These are phyloP conservation scores for Calonectria henricotiae DNA, from an alignment of 2,329 filamentous ascomycete species.

Conservation along the genomic window DNA sequence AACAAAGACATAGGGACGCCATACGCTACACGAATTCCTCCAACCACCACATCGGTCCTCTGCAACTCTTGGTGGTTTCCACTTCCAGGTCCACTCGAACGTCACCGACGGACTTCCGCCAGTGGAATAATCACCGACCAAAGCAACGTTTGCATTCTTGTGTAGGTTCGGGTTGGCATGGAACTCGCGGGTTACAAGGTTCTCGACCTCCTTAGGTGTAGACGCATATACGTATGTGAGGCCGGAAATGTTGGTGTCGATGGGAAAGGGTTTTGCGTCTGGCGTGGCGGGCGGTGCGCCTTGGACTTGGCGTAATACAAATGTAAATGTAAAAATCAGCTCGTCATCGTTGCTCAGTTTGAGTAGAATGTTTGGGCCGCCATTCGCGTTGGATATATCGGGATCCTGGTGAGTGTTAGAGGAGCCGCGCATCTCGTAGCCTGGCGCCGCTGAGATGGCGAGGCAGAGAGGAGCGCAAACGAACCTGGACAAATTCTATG, in stretches of 20 bases:
- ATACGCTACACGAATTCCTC: slow-evolving; percentile 93
- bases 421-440: slow-evolving; percentile 39
- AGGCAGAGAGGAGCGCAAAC: slow-evolving; percentile 51
- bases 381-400: slow-evolving; percentile 69
- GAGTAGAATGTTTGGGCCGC: slow-evolving; percentile 83
- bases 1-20: slow-evolving; percentile 50
- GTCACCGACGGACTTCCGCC: slow-evolving; percentile 86
- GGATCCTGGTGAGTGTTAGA: slow-evolving; percentile 76
- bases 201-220: slow-evolving; percentile 89
- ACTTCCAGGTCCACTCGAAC: slow-evolving; percentile 98
- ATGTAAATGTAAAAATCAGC: slow-evolving; percentile 92
- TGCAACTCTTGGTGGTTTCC: slow-evolving; percentile 86
- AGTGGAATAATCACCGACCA: slow-evolving; percentile 93
- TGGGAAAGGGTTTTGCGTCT: slow-evolving; percentile 64
- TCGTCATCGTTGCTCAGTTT: slow-evolving; percentile 94
- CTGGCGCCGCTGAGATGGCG: slow-evolving; percentile 31
- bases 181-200: slow-evolving; percentile 94
- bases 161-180: slow-evolving; percentile 97
- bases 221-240: slow-evolving; percentile 95
- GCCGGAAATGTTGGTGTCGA: slow-evolving; percentile 87
- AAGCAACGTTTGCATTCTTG: slow-evolving; percentile 95
- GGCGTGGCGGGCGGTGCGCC: slow-evolving; percentile 60
- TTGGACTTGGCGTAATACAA: slow-evolving; percentile 78
- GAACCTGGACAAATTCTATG: slow-evolving; percentile 93
- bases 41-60: slow-evolving; percentile 93